Conservation (phyloP, 2,329 filamentous ascomycete species). For the Penicillium sp. region DNA sequence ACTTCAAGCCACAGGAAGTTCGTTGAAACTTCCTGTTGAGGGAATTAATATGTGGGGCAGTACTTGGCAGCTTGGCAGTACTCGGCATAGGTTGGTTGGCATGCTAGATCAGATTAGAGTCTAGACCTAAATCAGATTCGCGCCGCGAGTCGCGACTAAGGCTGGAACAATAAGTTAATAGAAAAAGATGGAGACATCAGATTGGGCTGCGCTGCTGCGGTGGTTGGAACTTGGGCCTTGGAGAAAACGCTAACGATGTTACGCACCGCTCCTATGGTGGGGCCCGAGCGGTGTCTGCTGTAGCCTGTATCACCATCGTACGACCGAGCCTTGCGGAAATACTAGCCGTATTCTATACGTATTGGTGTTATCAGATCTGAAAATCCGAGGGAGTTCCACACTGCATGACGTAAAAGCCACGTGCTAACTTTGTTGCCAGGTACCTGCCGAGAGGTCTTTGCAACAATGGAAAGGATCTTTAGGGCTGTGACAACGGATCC, state of each 20-base stretch:
- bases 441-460: too few relatives aligned
- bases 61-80: slow-evolving; percentile 5
- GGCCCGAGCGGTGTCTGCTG: slow-evolving; percentile 1
- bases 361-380: background rate
- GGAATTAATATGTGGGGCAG: background rate
- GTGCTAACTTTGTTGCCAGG: too few relatives aligned
- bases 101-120: too few relatives aligned
- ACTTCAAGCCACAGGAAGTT: slow-evolving; percentile 1
- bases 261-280: background rate
- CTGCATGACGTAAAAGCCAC: too few relatives aligned
- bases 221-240: background rate
- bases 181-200: background rate
- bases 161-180: background rate
- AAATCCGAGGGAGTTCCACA: too few relatives aligned
- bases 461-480: too few relatives aligned
- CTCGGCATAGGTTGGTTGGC: too few relatives aligned
- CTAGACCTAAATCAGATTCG: too few relatives aligned
- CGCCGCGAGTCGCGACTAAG: background rate
- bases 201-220: too few relatives aligned
- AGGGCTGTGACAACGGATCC: too few relatives aligned
- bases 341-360: background rate
- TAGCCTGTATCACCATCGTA: background rate
- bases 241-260: background rate
- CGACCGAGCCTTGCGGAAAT: background rate
- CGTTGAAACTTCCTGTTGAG: slow-evolving; percentile 1